These are phyloP conservation scores for Bonia amplexicaulis DNA, from an alignment of 176 grass and related monocot species.

Conservation along the genomic window DNA sequence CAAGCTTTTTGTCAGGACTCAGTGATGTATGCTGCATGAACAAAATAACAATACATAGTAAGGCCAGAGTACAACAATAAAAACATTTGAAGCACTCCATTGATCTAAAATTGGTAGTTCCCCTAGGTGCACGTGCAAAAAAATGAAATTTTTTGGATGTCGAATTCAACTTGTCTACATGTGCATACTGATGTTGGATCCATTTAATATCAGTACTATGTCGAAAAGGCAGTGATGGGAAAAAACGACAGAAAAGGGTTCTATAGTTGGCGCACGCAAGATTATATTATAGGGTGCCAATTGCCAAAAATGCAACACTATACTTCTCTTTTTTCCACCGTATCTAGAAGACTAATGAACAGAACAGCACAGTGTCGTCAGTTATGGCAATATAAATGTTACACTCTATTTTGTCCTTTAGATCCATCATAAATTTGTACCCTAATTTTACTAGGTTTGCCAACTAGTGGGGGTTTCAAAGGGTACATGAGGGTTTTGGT, in stretches of 20 bases:
- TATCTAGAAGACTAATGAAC: not conserved
- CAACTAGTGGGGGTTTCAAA: not conserved
- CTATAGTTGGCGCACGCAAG: not conserved
- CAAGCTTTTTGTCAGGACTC: constrained; percentile 82
- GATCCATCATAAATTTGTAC: not conserved
- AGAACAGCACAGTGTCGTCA: not conserved
- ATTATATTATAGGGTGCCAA: constrained; percentile 1
- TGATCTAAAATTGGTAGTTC: not conserved
- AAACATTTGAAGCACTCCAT: not conserved
- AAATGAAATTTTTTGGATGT: too few relatives aligned
- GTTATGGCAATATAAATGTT: not conserved
- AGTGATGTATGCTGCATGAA: constrained; percentile 87
- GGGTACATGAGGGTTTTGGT: too few relatives aligned
- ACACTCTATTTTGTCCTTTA: not conserved
- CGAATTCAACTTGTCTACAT: too few relatives aligned
- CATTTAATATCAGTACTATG: not conserved
- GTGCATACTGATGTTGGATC: not conserved
- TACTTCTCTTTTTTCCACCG: not conserved
- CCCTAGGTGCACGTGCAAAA: too few relatives aligned
- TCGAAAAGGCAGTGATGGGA: not conserved
- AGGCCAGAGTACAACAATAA: not conserved
- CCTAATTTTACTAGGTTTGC: not conserved
- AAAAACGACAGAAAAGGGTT: not conserved
- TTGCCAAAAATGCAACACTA: not conserved
- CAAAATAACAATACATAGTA: constrained; percentile 26